Percentiles rank a stretch among this genome's conserved stretches.
Evolutionary conservation across 2,329 filamentous ascomycete genomes (phyloP).

Genomic region (Dissoconium aciculare): DNA sequence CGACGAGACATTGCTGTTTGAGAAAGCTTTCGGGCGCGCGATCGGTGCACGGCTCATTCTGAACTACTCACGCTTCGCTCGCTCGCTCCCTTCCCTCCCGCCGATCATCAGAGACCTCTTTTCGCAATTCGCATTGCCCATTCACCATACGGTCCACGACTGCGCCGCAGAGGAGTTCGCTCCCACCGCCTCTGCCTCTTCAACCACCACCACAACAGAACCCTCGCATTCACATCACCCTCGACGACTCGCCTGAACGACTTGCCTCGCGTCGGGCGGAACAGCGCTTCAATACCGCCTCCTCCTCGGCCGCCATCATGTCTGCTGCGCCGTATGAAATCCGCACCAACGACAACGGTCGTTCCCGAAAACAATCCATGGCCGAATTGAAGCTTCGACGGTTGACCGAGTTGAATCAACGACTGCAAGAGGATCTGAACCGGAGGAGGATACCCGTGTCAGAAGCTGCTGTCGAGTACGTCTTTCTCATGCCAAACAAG

Average conservation of each 20-base stretch:
- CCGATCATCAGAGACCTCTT: too few relatives aligned
- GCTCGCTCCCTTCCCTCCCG: too few relatives aligned
- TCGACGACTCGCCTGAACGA: background rate
- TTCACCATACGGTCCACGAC: background rate
- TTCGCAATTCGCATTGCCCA: too few relatives aligned
- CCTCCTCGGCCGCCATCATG: conserved; percentile 30
- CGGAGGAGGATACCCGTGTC: conserved; percentile 90
- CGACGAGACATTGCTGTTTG: too few relatives aligned
- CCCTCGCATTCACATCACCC: conserved; percentile 1
- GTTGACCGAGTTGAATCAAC: conserved; percentile 91
- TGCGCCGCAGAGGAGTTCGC: background rate
- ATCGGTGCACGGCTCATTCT: too few relatives aligned
- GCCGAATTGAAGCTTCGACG: conserved; percentile 93
- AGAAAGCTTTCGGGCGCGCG: too few relatives aligned
- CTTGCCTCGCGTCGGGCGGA: background rate
- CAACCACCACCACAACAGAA: conserved; percentile 13
- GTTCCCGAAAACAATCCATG: conserved; percentile 98
- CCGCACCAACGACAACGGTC: conserved; percentile 48
- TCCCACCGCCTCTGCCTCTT: too few relatives aligned
- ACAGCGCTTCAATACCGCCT: background rate
- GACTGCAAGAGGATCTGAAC: conserved; percentile 88
- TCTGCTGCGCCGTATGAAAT: conserved; percentile 51
- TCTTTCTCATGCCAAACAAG: conserved; percentile 5
- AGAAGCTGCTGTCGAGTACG: conserved; percentile 56
- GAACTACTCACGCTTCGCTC: too few relatives aligned